Evolutionary conservation across 2,329 filamentous ascomycete species (phyloP), one percentile per base, ranked within the genome.

Genomic region (Dothidotthia symphoricarpi): DNA sequence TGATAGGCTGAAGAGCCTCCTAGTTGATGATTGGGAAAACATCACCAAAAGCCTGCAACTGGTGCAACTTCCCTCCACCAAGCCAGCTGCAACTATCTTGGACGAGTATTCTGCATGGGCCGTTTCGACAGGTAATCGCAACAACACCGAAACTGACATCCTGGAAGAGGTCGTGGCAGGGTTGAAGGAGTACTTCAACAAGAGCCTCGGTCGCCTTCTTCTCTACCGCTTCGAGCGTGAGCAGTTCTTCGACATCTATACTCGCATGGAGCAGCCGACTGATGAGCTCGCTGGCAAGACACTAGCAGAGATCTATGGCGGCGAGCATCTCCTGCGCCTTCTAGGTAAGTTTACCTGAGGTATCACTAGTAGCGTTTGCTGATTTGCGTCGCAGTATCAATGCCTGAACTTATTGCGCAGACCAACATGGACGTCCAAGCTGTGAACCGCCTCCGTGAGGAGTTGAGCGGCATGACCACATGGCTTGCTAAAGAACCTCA

Each of bases 1-100:
- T 0, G 93, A 97, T 61, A 81, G 86, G 50, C 76, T 98, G 51
- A 96, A 97, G 72, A 88, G 86, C 12, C 78, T 95, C 47, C 80
- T 98, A 3, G 93, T 98, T 15, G 93, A 98, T 63, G 93, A 98
- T 66, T 98, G 93, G 93, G 93, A 98, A 68, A 95, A 96, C 57
- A 83, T 98, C 45, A 98, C 93, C 39, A 97, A 96, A 71, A 93
- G 94, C 63, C 81, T 88, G 53, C 87, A 91, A 61, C 81, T 97
- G 3, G 88, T 96, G 22, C 83, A 87, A 2, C 75, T 98, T 12
- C 93, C 93, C 0, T 83, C 88, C 31, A 74, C 77, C 17, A 80
- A 84, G 34, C 82, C 91, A 1, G 88, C 93, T 43, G 81, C 78
- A 48, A 72, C 80, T 49, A 88, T 98, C 45, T 72, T 98, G 12